A percentile compares a stretch with the other conserved stretches of the same genome.
Conservation (phyloP, 164 flowering plant genomes). For the Cinnamomum micranthum region DNA sequence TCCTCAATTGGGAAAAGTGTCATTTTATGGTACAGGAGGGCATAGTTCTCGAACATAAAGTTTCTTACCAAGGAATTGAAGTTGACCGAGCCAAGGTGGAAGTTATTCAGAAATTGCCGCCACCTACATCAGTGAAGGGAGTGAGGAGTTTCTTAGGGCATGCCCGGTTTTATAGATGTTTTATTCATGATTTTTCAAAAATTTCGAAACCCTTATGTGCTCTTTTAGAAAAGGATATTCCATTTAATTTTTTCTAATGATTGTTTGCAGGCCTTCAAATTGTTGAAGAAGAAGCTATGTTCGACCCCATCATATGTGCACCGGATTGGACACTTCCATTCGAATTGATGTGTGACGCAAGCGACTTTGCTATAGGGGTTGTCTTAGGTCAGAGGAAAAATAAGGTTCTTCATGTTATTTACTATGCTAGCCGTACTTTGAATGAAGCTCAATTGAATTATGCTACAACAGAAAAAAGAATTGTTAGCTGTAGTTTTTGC, state of each 20-base stretch:
- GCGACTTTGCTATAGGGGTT: too few relatives aligned
- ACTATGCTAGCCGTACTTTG: conserved; percentile 10
- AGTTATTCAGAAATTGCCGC: too few relatives aligned
- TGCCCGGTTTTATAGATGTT: neutral
- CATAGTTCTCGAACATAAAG: neutral
- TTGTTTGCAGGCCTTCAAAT: neutral
- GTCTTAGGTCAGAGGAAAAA: neutral
- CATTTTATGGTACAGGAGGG: conserved; percentile 7
- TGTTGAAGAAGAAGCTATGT: neutral
- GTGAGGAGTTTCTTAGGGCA: conserved; percentile 1
- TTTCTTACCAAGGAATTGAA: neutral
- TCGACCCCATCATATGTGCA: neutral
- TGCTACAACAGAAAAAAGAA: conserved; percentile 11
- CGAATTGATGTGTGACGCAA: neutral
- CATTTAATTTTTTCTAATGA: neutral
- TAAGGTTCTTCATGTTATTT: neutral
- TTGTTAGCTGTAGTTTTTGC: conserved; percentile 11
- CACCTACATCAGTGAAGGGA: neutral
- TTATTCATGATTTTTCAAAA: too few relatives aligned
- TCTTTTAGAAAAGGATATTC: neutral
- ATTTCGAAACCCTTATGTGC: too few relatives aligned
- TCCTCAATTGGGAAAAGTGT: neutral
- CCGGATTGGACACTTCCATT: conserved; percentile 2
- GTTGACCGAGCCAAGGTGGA: neutral
- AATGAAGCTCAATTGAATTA: conserved; percentile 9